Evolutionary conservation across 2,329 filamentous ascomycete genomes (phyloP), one percentile per base, ranked within the genome.

Genomic region (Blastomyces gilchristii): DNA sequence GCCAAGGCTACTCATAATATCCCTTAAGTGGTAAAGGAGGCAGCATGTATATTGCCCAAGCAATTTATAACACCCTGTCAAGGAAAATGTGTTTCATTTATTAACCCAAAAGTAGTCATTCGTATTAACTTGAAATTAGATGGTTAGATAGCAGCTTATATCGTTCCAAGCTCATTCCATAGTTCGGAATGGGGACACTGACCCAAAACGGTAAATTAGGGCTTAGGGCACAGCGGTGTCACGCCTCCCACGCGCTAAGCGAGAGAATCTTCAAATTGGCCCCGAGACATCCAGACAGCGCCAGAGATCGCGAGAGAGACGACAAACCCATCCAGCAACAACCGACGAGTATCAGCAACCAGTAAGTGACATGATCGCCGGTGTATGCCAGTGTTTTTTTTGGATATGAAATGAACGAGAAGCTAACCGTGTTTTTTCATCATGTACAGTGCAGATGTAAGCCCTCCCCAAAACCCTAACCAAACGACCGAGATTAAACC

Each of bases 371-470:
- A 67, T 59, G 61, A 31, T 31, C 28, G 4, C 47, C 50, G 64
- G 66, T 31, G 28, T 31, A 2, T 31, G 28, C 28, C 28, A 31
- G 28, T 31, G 4, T 31, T 64, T 53, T 63, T 64, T 53, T 63
- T 64, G 31, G 63, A 63, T 60, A 49, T 31, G 16, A 54, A 52
- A 54, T n/a, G 53, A 39, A 18, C 25, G 16, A 41, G 18, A 56
- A 18, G 14, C n/a, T 49, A 22, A 58, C n/a, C 77, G 73, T 83
- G 87, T 72, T 68, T 67, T 66, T 67, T 66, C 71, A 64, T 67
- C 70, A 66, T 68, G 71, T 77, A 74, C 71, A 93, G 90, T 94
- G 90, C 90, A 94, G 87, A 94, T 94, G 89, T 93, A 86, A 88
- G 88, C 77, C 66, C 64, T 66, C 61, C 73, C 68, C 67, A 2